Percentiles rank a stretch among this genome's conserved stretches.
phyloP scores from a whole-genome alignment of 129 eudicot genomes.

The Oenanthe sinensis region DNA sequence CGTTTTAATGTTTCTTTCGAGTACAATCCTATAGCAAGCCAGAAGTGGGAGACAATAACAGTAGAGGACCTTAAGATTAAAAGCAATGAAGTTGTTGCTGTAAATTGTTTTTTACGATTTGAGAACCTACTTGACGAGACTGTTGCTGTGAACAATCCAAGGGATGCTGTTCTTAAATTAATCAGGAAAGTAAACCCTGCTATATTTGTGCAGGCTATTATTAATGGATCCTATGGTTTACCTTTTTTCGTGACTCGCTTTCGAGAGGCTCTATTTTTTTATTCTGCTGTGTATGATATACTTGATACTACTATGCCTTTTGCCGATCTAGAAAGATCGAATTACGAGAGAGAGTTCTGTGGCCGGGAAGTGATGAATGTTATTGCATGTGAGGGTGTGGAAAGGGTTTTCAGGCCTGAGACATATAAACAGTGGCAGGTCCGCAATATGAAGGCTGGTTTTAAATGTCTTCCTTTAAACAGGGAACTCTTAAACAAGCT shows the following conservation, averaged over 20 bases:
- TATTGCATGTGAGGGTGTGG: constrained; percentile 39
- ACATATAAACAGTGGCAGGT: constrained; percentile 48
- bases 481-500: constrained; percentile 19
- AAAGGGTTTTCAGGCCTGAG: constrained; percentile 45
- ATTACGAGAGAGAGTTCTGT: constrained; percentile 30
- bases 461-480: constrained; percentile 19
- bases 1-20: constrained; percentile 63
- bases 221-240: constrained; percentile 49
- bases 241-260: constrained; percentile 62
- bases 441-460: constrained; percentile 32
- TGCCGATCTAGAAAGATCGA: constrained; percentile 29
- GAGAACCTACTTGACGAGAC: constrained; percentile 53
- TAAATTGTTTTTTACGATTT: constrained; percentile 42
- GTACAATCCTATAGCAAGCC: constrained; percentile 46
- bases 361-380: constrained; percentile 34
- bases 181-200: constrained; percentile 40
- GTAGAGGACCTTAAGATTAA: constrained; percentile 46
- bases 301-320: constrained; percentile 30
- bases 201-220: constrained; percentile 50
- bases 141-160: constrained; percentile 36
- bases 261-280: constrained; percentile 44
- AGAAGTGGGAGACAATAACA: constrained; percentile 48
- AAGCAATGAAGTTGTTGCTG: constrained; percentile 42
- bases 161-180: constrained; percentile 53
- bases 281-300: constrained; percentile 37